Percentiles rank a stretch among this genome's conserved stretches.
phyloP scores from a whole-genome alignment of 768 basidiomycete species.

The Mycena kentingensis region DNA sequence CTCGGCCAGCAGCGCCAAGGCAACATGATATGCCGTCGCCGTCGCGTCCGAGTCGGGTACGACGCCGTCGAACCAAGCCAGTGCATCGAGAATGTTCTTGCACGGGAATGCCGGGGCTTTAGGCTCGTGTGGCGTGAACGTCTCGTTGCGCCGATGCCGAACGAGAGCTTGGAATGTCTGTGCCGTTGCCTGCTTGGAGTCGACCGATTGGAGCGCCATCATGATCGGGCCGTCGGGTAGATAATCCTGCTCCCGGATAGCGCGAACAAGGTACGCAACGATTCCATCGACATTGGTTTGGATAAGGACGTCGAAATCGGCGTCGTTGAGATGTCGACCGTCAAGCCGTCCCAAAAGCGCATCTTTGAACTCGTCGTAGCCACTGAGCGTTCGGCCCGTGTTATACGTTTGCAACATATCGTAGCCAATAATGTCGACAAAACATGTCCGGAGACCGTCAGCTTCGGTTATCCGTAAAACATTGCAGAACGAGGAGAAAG shows the following conservation, averaged over 20 bases:
- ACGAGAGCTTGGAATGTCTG: constrained; percentile 53
- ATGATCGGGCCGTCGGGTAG: constrained; percentile 52
- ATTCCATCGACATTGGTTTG: constrained; percentile 56
- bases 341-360: constrained; percentile 37
- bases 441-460: constrained; percentile 62
- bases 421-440: constrained; percentile 70
- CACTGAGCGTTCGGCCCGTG: constrained; percentile 21
- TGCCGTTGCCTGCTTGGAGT: constrained; percentile 38
- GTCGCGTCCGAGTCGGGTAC: constrained; percentile 44
- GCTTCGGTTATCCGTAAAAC: constrained; percentile 48
- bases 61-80: constrained; percentile 59
- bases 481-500: constrained; percentile 66
- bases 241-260: constrained; percentile 69
- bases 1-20: constrained; percentile 70
- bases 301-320: constrained; percentile 39
- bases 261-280: constrained; percentile 57
- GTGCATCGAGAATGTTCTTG: constrained; percentile 49
- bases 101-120: constrained; percentile 65
- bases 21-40: constrained; percentile 76
- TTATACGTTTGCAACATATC: constrained; percentile 54
- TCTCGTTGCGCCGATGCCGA: constrained; percentile 49
- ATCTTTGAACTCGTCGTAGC: constrained; percentile 35
- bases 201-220: constrained; percentile 42
- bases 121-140: constrained; percentile 59
- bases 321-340: constrained; percentile 31